A percentile compares a stretch with the other conserved stretches of the same genome.
These are phyloP conservation scores for Diaporthe citriasiana DNA, from an alignment of 2,329 filamentous ascomycete species.

Conservation along the genomic window DNA sequence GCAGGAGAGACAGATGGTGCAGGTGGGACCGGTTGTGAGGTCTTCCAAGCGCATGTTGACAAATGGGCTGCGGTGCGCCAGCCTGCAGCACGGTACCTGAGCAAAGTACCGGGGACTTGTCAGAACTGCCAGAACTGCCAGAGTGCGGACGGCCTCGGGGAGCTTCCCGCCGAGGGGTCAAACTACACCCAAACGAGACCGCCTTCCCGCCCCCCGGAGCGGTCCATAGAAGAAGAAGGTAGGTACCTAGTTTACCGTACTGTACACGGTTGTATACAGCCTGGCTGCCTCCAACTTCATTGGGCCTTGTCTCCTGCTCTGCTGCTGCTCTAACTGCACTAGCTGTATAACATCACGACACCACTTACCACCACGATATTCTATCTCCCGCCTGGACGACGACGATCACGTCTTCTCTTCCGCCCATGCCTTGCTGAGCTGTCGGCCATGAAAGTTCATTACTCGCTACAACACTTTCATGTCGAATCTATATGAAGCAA, in stretches of 20 bases:
- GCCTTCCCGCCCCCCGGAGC: constrained; percentile 30
- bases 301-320: constrained; percentile 6
- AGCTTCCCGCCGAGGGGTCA: constrained; percentile 33
- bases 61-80: constrained; percentile 1
- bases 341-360: constrained; percentile 24
- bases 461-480: constrained; percentile 46
- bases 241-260: constrained; percentile 28
- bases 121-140: constrained; percentile 2
- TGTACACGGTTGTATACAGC: constrained; percentile 18
- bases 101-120: neutral
- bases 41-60: constrained; percentile 18
- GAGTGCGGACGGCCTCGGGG: constrained; percentile 22
- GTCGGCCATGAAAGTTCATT: constrained; percentile 48
- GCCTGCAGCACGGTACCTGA: neutral
- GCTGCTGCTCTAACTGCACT: constrained; percentile 17
- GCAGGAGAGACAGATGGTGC: neutral
- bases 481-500: constrained; percentile 56
- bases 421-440: constrained; percentile 37
- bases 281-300: constrained; percentile 36
- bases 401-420: constrained; percentile 1
- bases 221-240: constrained; percentile 14
- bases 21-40: neutral
- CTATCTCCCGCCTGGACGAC: constrained; percentile 2
- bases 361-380: neutral
- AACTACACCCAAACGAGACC: constrained; percentile 34